Percentiles rank a stretch among this genome's conserved stretches.
Evolutionary conservation across 73 alveolate species (phyloP).

Genomic region (Tetrahymena thermophila): DNA sequence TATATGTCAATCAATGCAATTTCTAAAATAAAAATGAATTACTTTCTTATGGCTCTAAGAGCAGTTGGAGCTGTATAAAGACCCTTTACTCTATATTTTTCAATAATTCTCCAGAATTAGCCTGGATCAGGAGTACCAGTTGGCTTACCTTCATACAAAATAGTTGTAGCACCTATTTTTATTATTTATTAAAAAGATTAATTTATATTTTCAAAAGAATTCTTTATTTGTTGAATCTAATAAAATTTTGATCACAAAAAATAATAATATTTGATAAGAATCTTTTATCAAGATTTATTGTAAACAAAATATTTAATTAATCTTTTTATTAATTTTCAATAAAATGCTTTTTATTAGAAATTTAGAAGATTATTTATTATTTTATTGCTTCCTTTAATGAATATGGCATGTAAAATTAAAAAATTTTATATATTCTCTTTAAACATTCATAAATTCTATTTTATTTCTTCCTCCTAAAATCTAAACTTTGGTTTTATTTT

Average conservation of each 20-base stretch:
- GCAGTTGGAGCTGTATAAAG: conserved; percentile 99
- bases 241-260: not conserved
- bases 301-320: not conserved
- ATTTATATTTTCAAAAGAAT: too few relatives aligned
- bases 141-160: conserved; percentile 98
- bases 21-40: too few relatives aligned
- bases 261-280: too few relatives aligned
- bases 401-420: not conserved
- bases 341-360: not conserved
- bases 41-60: conserved; percentile 89
- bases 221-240: not conserved
- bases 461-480: not conserved
- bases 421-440: too few relatives aligned
- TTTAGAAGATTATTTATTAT: not conserved
- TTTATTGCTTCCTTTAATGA: not conserved
- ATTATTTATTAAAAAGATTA: too few relatives aligned
- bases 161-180: conserved; percentile 90
- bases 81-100: conserved; percentile 80
- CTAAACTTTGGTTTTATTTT: not conserved
- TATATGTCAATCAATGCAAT: too few relatives aligned
- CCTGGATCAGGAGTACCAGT: conserved; percentile 92
- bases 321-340: too few relatives aligned
- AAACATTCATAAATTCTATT: not conserved
- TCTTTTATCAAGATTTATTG: too few relatives aligned
- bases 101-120: conserved; percentile 88